Evolutionary conservation across 192 early-diverging fungal genomes (phyloP).

Genomic region (Coemansia sp.): DNA sequence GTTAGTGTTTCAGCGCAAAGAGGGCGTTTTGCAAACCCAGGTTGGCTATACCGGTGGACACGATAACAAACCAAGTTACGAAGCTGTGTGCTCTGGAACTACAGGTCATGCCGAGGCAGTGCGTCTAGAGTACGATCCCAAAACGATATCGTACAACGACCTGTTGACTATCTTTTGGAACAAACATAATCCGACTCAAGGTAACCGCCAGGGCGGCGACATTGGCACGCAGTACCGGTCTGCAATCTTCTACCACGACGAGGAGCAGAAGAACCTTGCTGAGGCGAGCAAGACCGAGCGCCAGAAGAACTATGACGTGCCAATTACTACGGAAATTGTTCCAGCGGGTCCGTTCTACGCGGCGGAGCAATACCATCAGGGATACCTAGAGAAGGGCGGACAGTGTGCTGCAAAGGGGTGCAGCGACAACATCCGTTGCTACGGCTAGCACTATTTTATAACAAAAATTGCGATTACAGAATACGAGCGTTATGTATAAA

Average conservation of each 20-base stretch:
- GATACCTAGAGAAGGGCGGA: conserved; percentile 65
- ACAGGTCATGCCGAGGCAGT: conserved; percentile 86
- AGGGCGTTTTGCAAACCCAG: conserved; percentile 54
- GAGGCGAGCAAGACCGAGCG: conserved; percentile 67
- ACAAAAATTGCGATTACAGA: too few relatives aligned
- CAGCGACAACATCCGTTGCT: conserved; percentile 50
- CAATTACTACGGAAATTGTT: conserved; percentile 71
- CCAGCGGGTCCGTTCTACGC: conserved; percentile 72
- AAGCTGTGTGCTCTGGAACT: conserved; percentile 58
- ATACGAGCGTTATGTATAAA: conserved; percentile 15
- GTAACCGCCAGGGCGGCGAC: conserved; percentile 84
- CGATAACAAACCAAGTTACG: conserved; percentile 37
- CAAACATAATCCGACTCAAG: conserved; percentile 84
- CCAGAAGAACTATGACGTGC: conserved; percentile 60
- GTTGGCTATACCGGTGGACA: conserved; percentile 71
- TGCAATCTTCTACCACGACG: conserved; percentile 80
- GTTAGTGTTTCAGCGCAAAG: conserved; percentile 49
- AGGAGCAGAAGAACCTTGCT: conserved; percentile 72
- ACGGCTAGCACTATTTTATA: conserved; percentile 20
- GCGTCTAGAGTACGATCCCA: conserved; percentile 73
- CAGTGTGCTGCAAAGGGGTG: conserved; percentile 57
- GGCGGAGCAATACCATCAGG: conserved; percentile 83
- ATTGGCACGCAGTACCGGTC: conserved; percentile 85
- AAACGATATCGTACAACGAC: conserved; percentile 67
- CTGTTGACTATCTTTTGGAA: conserved; percentile 83